Evolutionary conservation across 1,139 yeast species (phyloP), one percentile per base, ranked within the genome.

Genomic region (Komagataea norvegica): DNA sequence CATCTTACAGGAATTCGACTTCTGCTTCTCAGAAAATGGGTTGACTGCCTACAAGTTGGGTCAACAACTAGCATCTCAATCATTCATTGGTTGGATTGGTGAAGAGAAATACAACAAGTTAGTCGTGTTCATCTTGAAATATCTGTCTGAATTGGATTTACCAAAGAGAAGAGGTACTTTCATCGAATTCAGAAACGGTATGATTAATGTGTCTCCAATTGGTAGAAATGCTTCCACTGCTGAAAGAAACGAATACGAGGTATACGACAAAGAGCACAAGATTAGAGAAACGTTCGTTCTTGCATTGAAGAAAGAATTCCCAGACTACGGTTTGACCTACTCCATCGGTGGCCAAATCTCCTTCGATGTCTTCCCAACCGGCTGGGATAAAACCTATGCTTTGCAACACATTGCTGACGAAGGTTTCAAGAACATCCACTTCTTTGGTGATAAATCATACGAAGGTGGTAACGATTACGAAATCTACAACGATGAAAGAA

Each of bases 331-430:
- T 37, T 76, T 91, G 62, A 89, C 97, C 51, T 93, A 84, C 75
- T 91, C 98, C 42, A 91, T 91, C 54, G 98, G 97, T 64, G 99
- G 99, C 54, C 97, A 91, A 74, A 91, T 91, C 64, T 91, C 98
- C 34, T 91, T 91, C 59, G 99, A 91, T 59, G 98, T 91, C 51
- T 91, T 91, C 89, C 99, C 99, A 69, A 85, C 96, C 49, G 99
- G 99, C 59, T 91, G 99, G 99, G 98, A 91, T 67, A 91, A 93
- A 78, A 93, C 98, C 47, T 93, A 89, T 71, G 86, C 95, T 67
- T 78, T 93, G 61, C 88, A 81, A 66, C 98, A 89, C 68, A 89
- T 91, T 55, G 88, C 69, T 56, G 67, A 72, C 46, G 96, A 89
- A 67, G 78, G 82, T 48, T 93, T 89, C 70, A 72, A 80, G 60